These are phyloP conservation scores for Ophiognomonia clavigignenti-juglandacearum DNA, from an alignment of 2,329 filamentous ascomycete genomes.

Conservation along the genomic window DNA sequence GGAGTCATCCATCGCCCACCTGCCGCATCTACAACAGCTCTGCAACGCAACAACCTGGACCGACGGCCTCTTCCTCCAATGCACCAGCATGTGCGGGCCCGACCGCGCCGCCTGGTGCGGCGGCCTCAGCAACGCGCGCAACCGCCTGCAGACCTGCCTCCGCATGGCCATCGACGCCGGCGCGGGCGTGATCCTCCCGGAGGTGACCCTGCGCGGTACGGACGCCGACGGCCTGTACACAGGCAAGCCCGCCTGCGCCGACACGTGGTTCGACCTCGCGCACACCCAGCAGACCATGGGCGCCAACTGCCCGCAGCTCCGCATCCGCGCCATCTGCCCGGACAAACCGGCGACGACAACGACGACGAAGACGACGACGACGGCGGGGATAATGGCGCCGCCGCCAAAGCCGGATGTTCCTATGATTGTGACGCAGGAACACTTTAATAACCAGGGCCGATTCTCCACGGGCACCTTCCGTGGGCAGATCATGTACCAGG, in stretches of 20 bases:
- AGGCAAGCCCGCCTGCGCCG: neutral
- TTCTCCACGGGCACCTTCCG: no score
- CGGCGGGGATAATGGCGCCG: no score
- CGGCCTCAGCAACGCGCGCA: neutral
- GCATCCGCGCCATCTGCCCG: neutral
- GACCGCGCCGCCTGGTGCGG: neutral
- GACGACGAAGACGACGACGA: no score
- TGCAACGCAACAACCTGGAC: neutral
- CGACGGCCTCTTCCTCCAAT: neutral
- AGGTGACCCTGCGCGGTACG: neutral
- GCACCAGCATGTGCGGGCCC: neutral
- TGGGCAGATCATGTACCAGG: no score
- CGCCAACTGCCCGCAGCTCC: neutral
- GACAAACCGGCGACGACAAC: neutral
- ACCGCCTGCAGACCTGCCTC: constrained; percentile 13
- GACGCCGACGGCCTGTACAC: neutral
- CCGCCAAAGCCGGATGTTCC: neutral
- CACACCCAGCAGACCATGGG: neutral
- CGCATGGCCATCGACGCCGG: constrained; percentile 11
- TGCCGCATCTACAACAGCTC: neutral
- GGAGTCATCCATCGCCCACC: neutral
- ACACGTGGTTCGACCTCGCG: neutral
- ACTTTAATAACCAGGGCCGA: no score
- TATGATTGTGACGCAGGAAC: no score
- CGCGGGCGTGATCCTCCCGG: constrained; percentile 9